phyloP scores from a whole-genome alignment of 2,329 filamentous ascomycete species.

The Penicillium sp. region DNA sequence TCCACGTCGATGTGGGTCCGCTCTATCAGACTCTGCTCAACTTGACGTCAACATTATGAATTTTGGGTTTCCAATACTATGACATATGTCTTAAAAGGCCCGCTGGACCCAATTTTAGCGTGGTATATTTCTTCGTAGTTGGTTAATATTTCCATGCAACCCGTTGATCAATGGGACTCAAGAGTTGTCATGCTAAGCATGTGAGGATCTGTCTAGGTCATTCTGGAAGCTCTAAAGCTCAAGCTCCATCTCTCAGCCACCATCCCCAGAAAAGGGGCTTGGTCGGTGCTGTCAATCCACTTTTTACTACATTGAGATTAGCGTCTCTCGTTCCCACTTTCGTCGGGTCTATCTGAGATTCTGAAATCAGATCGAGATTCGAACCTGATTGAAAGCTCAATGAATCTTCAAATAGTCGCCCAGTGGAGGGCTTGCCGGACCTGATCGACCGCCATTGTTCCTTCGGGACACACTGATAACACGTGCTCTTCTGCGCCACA shows the following conservation, averaged over 20 bases:
- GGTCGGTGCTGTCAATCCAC: constrained; percentile 3
- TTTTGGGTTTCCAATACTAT: background rate
- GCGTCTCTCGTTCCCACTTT: constrained; percentile 1
- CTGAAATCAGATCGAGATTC: background rate
- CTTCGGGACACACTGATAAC: background rate
- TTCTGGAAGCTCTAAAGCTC: background rate
- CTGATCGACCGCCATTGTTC: background rate
- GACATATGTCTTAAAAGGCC: background rate
- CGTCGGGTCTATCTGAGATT: background rate
- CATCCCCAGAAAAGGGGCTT: background rate
- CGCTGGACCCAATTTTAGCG: background rate
- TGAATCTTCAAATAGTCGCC: background rate
- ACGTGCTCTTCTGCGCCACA: background rate
- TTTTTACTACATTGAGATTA: background rate
- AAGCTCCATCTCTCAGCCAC: constrained; percentile 2
- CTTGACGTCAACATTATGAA: constrained; percentile 14
- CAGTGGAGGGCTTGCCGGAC: background rate
- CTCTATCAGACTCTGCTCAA: constrained; percentile 11
- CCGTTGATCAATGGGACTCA: no score
- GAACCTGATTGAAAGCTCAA: background rate
- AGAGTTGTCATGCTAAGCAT: background rate
- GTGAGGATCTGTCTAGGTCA: background rate
- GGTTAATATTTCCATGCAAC: background rate
- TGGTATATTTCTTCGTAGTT: background rate
- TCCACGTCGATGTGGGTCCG: constrained; percentile 3